Evolutionary conservation across 768 basidiomycete species (phyloP).

Genomic region (Neoboletus subvelutipes): DNA sequence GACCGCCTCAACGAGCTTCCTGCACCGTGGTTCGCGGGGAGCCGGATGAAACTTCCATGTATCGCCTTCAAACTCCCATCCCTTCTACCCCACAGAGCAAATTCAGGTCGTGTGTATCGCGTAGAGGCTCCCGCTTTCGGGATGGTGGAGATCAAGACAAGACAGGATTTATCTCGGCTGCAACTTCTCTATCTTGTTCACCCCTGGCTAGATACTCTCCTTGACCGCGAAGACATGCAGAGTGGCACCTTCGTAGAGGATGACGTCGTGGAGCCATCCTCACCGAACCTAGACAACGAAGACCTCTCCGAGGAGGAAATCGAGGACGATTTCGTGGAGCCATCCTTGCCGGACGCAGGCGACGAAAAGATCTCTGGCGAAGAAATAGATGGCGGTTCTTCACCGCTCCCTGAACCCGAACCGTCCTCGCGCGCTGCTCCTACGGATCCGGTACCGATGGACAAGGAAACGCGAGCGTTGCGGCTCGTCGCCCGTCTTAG

Average conservation of each 20-base stretch:
- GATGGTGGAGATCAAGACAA: too few species aligned
- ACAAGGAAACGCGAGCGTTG: neutral
- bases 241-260: neutral
- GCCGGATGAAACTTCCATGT: slow-evolving; percentile 8
- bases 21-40: neutral
- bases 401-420: neutral
- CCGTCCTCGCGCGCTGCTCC: neutral
- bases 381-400: neutral
- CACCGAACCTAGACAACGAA: neutral
- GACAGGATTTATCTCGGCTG: too few species aligned
- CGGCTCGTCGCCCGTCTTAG: neutral
- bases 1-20: neutral
- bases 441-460: neutral
- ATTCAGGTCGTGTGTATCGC: neutral
- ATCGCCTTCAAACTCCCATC: slow-evolving; percentile 1
- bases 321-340: neutral
- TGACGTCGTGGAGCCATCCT: neutral
- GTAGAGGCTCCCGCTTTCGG: neutral
- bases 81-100: neutral
- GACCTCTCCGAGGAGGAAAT: neutral
- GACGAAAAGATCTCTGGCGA: neutral
- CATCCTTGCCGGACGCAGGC: neutral
- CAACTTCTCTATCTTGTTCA: neutral
- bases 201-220: too few species aligned
- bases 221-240: neutral